Evolutionary conservation across 2,329 filamentous ascomycete species (phyloP).

Genomic region (Canariomyces notabilis): DNA sequence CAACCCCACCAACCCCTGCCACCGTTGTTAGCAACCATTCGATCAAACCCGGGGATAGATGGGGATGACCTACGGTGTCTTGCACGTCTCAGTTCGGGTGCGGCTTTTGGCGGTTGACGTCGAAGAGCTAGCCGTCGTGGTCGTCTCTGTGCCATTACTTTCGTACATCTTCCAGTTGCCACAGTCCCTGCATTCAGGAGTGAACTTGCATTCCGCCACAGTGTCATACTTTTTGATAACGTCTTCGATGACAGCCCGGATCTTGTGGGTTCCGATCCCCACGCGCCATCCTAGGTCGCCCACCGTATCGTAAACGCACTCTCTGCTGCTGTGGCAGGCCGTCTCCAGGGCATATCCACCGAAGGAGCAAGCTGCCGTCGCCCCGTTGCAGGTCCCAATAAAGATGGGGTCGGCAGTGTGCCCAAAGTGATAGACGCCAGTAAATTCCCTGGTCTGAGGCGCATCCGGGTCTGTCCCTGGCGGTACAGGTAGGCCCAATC

Average conservation of each 20-base stretch:
- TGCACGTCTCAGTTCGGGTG: slow-evolving; percentile 77
- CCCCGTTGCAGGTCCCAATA: slow-evolving; percentile 88
- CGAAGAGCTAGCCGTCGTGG: slow-evolving; percentile 56
- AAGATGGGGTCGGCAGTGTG: slow-evolving; percentile 95
- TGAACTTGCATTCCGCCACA: slow-evolving; percentile 70
- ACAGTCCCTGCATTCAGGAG: slow-evolving; percentile 82
- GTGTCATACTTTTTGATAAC: slow-evolving; percentile 78
- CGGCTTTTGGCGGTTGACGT: slow-evolving; percentile 53
- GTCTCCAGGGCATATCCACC: slow-evolving; percentile 92
- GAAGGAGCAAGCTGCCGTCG: slow-evolving; percentile 82
- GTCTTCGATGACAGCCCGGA: slow-evolving; percentile 79
- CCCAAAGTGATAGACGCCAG: slow-evolving; percentile 84
- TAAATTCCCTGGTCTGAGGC: slow-evolving; percentile 66
- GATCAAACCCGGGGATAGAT: neutral
- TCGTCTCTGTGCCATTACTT: slow-evolving; percentile 79
- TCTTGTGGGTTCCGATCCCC: slow-evolving; percentile 85
- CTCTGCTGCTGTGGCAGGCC: slow-evolving; percentile 80
- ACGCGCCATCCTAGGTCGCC: slow-evolving; percentile 88
- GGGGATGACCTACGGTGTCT: slow-evolving; percentile 55
- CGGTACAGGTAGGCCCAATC: slow-evolving; percentile 79
- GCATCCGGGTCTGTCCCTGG: slow-evolving; percentile 68
- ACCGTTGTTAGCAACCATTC: slow-evolving; percentile 8
- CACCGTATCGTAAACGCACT: slow-evolving; percentile 91
- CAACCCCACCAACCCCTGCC: slow-evolving; percentile 76
- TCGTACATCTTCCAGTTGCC: slow-evolving; percentile 92